Evolutionary conservation across 495 filamentous ascomycete species (phyloP), one percentile per base, ranked within the genome.

Genomic region (Gamarada debralockiae): DNA sequence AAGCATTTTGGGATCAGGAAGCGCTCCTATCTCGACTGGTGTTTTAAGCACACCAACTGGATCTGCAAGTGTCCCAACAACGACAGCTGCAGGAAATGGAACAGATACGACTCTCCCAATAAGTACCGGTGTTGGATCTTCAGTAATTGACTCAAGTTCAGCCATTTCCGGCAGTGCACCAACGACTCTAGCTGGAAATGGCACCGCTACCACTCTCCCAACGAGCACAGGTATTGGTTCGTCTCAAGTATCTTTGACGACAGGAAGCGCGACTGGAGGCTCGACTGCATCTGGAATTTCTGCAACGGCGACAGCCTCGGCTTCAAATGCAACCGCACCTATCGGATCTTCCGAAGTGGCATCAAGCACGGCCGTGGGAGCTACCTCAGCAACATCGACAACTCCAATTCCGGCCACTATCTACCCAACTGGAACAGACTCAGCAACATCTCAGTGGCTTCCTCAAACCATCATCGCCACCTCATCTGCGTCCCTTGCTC

Each of bases 391-490:
- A 20, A 13, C 43, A 13, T 17, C 31, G 41, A 38, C 52, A 50
- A n/a, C 21, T 17, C 17, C 29, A 23, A 31, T 59, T 25, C 52
- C 61, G 14, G 24, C n/a, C 12, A 50, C 57, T 25, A 50, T 64
- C 12, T 25, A 59, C 24, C 67, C 60, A 31, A 57, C 57, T 23
- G 46, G 48, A 22, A 59, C 60, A 1, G 45, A 56, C 18, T 50
- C 18, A 10, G 49, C 48, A 12, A 57, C 55, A n/a, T 43, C 55
- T 6, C 53, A 54, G 40, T 66, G 56, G 56, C 48, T 70, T 23
- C 62, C 64, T 21, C 46, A 58, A 29, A 47, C 47, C 13, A 51
- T 70, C 27, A 56, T 67, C 18, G 53, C 60, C 36, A 52, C 55
- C 8, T 58, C 66, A 21, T 57, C 54, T 12, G 24, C 61, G 13